Percentiles rank a stretch among this genome's conserved stretches.
phyloP scores from a whole-genome alignment of 257 asterid genomes.

The Ophiorrhiza pumila region DNA sequence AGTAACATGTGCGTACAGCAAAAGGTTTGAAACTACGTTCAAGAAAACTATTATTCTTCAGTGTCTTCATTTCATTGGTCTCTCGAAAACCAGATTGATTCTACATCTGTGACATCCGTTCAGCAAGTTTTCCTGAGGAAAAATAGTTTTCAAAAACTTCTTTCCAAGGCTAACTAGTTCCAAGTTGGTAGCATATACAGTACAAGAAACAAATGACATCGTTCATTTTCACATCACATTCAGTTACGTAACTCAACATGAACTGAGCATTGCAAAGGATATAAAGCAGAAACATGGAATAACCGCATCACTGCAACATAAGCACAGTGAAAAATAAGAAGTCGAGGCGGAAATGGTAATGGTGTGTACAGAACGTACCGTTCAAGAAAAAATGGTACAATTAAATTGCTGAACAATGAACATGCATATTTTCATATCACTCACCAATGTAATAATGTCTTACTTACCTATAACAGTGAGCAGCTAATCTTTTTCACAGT shows the following conservation, averaged over 20 bases:
- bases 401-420: background rate
- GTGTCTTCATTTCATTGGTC: background rate
- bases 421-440: background rate
- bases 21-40: background rate
- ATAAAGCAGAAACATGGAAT: background rate
- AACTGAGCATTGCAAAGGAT: background rate
- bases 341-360: too few species aligned
- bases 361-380: too few species aligned
- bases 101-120: background rate
- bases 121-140: conserved; percentile 7
- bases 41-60: background rate
- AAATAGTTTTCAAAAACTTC: background rate
- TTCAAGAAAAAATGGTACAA: background rate
- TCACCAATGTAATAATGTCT: background rate
- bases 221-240: background rate
- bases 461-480: background rate
- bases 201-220: background rate
- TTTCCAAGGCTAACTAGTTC: conserved; percentile 1
- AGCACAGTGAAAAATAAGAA: too few species aligned
- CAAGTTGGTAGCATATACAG: background rate
- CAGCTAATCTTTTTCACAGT: conserved; percentile 7
- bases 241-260: background rate
- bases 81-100: background rate
- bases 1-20: background rate
- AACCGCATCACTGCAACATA: too few species aligned